These are phyloP conservation scores for Xanthoconium purpureum DNA, from an alignment of 768 basidiomycete species.

Conservation along the genomic window DNA sequence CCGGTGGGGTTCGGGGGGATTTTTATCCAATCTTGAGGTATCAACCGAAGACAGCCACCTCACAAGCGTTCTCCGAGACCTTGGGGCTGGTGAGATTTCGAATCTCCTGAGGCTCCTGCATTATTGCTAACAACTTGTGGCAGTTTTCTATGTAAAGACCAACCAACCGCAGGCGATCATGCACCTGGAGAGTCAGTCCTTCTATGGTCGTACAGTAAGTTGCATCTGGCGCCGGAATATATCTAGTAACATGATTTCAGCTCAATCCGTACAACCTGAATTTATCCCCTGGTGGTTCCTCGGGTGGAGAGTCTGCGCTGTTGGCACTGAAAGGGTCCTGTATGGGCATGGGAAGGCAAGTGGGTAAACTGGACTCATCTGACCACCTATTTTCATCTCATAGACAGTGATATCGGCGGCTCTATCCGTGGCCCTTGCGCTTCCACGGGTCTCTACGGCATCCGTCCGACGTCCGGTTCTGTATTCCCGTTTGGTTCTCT, in stretches of 20 bases:
- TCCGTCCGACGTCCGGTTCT: conserved; percentile 35
- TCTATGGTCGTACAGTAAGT: conserved; percentile 32
- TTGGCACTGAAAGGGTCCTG: conserved; percentile 45
- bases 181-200: conserved; percentile 36
- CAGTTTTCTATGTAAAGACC: conserved; percentile 44
- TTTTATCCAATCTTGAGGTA: conserved; percentile 23
- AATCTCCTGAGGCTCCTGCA: neutral
- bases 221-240: too few species aligned
- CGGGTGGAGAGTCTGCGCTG: conserved; percentile 50
- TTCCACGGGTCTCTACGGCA: conserved; percentile 38
- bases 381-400: neutral
- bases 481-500: conserved; percentile 24
- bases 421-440: conserved; percentile 39
- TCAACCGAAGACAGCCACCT: conserved; percentile 29
- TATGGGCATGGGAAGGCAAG: conserved; percentile 42
- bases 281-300: conserved; percentile 49
- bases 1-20: conserved; percentile 37
- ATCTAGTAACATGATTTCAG: conserved; percentile 15
- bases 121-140: conserved; percentile 4
- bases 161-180: conserved; percentile 43
- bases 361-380: conserved; percentile 6
- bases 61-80: conserved; percentile 37
- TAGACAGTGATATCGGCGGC: conserved; percentile 32
- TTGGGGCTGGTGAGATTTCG: conserved; percentile 39
- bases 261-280: conserved; percentile 44